Percentiles rank a stretch among this genome's conserved stretches.
phyloP scores from a whole-genome alignment of 768 basidiomycete genomes.

The Boletus bicolor region DNA sequence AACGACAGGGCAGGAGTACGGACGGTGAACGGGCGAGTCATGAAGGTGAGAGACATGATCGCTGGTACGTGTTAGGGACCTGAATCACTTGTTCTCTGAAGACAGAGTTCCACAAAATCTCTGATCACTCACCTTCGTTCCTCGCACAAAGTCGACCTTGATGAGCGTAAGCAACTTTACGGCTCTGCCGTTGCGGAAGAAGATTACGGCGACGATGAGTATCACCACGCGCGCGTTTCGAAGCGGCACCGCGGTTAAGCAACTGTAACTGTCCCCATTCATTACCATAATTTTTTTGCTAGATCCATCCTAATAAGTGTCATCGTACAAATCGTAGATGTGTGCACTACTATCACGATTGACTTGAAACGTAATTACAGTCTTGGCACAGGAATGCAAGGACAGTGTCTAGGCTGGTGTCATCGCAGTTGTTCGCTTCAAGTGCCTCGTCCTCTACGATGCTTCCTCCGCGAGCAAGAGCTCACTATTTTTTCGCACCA shows the following conservation, averaged over 20 bases:
- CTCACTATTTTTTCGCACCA: neutral
- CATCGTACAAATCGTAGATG: neutral
- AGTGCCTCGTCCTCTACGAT: too few relatives aligned
- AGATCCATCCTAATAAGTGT: constrained; percentile 28
- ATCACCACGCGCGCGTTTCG: constrained; percentile 26
- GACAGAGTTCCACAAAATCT: constrained; percentile 68
- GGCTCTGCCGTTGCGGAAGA: constrained; percentile 39
- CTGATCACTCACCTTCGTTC: constrained; percentile 54
- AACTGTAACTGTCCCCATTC: constrained; percentile 27
- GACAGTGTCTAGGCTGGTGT: too few relatives aligned
- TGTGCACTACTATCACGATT: neutral
- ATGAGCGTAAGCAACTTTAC: constrained; percentile 44
- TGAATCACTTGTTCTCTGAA: constrained; percentile 21
- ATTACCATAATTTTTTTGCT: constrained; percentile 28
- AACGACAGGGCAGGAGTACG: constrained; percentile 18
- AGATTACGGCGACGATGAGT: constrained; percentile 34
- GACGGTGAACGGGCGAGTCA: too few relatives aligned
- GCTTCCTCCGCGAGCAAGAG: neutral
- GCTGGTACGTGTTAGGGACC: too few relatives aligned
- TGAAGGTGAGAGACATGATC: too few relatives aligned
- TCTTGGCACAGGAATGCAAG: neutral
- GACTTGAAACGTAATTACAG: neutral
- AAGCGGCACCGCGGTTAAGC: constrained; percentile 29
- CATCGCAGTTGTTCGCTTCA: neutral
- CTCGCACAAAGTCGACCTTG: constrained; percentile 57